A percentile compares a stretch with the other conserved stretches of the same genome.
These are phyloP conservation scores for Carex myosuroides DNA, from an alignment of 176 grass and related monocot genomes.

Conservation along the genomic window DNA sequence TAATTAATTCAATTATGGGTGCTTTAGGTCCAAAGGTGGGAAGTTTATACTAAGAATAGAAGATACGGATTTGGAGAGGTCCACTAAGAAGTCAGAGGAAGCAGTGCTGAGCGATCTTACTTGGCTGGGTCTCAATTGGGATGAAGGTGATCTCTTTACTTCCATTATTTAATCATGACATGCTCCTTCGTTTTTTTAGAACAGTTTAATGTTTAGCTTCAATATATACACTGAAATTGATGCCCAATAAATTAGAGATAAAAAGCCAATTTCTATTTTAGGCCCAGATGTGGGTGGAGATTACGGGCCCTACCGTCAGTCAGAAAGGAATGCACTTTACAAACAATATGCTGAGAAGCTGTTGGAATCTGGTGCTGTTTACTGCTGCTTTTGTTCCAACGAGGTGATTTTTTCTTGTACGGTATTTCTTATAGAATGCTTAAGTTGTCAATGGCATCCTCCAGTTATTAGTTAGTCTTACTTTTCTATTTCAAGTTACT, in stretches of 20 bases:
- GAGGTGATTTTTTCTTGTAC: constrained; percentile 39
- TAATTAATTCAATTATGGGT: not conserved
- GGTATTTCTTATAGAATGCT: not conserved
- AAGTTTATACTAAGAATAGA: constrained; percentile 80
- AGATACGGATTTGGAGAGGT: constrained; percentile 89
- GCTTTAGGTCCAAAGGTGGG: constrained; percentile 39
- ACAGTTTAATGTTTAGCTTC: not conserved
- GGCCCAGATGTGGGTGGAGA: constrained; percentile 71
- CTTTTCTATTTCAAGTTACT: not conserved
- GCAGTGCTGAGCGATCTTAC: constrained; percentile 73
- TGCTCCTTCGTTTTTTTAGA: not conserved
- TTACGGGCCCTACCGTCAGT: constrained; percentile 85
- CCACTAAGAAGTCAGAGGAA: constrained; percentile 76
- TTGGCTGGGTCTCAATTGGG: constrained; percentile 91
- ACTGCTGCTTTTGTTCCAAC: constrained; percentile 83
- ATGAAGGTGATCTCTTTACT: constrained; percentile 60
- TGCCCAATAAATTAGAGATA: not conserved
- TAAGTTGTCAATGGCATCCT: not conserved
- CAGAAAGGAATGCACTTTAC: constrained; percentile 79
- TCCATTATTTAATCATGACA: not conserved
- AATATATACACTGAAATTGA: not conserved
- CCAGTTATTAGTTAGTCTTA: not conserved
- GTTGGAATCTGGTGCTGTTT: constrained; percentile 75
- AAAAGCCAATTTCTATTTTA: constrained; percentile 13
- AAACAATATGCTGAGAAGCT: constrained; percentile 76